Evolutionary conservation across 192 early-diverging fungal genomes (phyloP).

Genomic region (Gamsiella multidivaricata): DNA sequence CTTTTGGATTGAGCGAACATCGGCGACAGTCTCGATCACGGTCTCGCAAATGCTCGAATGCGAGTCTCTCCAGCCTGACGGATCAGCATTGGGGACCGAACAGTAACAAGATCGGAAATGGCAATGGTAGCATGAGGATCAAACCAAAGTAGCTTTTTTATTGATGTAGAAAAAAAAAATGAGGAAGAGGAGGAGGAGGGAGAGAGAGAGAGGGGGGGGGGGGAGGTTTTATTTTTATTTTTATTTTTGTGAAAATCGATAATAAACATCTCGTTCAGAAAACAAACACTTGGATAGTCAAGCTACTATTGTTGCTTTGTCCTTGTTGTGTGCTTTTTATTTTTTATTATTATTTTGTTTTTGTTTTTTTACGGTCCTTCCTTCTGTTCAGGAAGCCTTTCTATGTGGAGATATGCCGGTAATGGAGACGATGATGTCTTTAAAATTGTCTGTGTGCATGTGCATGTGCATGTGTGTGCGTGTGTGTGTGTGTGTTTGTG

Average conservation of each 20-base stretch:
- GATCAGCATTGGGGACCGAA: slow-evolving; percentile 15
- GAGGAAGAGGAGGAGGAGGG: too few species aligned
- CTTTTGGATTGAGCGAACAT: slow-evolving; percentile 25
- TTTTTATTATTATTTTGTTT: neutral
- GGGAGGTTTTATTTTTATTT: neutral
- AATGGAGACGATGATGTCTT: too few species aligned
- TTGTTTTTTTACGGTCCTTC: neutral
- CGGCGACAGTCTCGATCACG: slow-evolving; percentile 30
- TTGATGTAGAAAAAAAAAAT: too few species aligned
- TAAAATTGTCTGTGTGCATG: too few species aligned
- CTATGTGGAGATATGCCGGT: too few species aligned
- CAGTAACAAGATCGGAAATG: slow-evolving; percentile 11
- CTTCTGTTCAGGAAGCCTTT: too few species aligned
- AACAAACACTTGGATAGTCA: neutral
- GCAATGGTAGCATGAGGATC: neutral
- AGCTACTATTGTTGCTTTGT: too few species aligned
- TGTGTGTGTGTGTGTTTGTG: too few species aligned
- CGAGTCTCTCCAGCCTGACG: slow-evolving; percentile 18
- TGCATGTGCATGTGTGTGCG: too few species aligned
- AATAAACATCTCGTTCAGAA: neutral
- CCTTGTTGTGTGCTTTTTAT: neutral
- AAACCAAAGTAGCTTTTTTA: slow-evolving; percentile 26
- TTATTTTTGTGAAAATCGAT: neutral
- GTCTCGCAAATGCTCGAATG: slow-evolving; percentile 33
- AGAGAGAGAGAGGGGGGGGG: too few species aligned